These are phyloP conservation scores for Euphorbia peplus DNA, from an alignment of 345 rosid genomes.

Conservation along the genomic window DNA sequence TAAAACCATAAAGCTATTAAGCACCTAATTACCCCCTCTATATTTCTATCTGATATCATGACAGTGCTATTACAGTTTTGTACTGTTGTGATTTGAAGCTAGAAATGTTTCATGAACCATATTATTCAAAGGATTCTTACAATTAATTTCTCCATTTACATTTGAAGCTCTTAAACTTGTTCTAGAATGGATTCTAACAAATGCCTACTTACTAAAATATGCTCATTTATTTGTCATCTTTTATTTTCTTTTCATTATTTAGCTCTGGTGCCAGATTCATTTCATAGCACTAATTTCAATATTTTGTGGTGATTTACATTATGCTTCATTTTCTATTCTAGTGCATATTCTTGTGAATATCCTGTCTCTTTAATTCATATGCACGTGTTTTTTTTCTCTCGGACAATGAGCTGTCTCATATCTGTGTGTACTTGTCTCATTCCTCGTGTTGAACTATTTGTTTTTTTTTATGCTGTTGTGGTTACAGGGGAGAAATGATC, in stretches of 20 bases:
- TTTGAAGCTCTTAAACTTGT: neutral
- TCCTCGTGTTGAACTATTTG: conserved; percentile 4
- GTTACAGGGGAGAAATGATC: conserved; percentile 30
- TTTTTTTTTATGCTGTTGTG: neutral
- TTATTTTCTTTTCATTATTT: neutral
- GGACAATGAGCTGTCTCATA: neutral
- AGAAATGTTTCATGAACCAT: neutral
- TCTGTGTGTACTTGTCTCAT: neutral
- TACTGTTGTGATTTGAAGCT: neutral
- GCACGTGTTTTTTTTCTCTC: no score
- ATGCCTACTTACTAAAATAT: neutral
- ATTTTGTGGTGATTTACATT: neutral
- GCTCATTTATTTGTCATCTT: neutral
- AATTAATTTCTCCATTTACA: no score
- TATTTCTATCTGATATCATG: no score
- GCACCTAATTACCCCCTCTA: no score
- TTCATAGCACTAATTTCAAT: neutral
- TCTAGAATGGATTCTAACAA: neutral
- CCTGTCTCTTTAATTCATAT: neutral
- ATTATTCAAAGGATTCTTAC: neutral
- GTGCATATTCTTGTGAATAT: neutral
- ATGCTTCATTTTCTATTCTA: conserved; percentile 4
- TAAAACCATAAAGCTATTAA: no score
- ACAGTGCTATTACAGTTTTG: neutral
- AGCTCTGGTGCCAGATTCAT: neutral